These are phyloP conservation scores for Gryganskiella cystojenkinii DNA, from an alignment of 192 early-diverging fungal genomes.

Conservation along the genomic window DNA sequence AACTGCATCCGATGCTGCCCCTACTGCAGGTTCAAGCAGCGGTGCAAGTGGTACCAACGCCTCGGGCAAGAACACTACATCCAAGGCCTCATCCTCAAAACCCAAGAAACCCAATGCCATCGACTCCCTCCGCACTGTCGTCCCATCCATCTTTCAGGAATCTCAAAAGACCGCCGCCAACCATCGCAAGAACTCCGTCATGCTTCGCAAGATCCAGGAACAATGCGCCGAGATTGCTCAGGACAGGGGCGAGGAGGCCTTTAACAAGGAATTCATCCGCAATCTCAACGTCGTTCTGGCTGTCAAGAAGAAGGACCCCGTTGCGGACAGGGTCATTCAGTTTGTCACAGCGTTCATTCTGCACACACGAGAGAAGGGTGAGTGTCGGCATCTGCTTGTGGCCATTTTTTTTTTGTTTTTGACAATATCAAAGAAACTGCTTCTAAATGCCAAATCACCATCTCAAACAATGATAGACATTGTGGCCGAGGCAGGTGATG, in stretches of 20 bases:
- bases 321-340: constrained; percentile 76
- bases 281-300: constrained; percentile 83
- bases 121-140: constrained; percentile 52
- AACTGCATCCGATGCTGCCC: background rate
- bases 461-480: too few relatives aligned
- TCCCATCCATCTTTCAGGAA: constrained; percentile 82
- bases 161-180: constrained; percentile 71
- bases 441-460: too few relatives aligned
- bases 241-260: constrained; percentile 67
- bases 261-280: constrained; percentile 81
- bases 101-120: constrained; percentile 54
- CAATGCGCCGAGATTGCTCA: constrained; percentile 58
- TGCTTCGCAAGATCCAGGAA: constrained; percentile 78
- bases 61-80: background rate
- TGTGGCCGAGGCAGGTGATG: constrained; percentile 36
- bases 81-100: constrained; percentile 6
- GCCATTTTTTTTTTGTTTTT: background rate
- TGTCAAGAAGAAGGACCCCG: constrained; percentile 77
- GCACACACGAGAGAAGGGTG: constrained; percentile 73
- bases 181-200: constrained; percentile 78
- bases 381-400: background rate
- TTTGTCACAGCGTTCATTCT: constrained; percentile 83
- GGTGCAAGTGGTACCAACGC: background rate
- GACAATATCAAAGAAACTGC: background rate
- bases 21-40: background rate